phyloP scores from a whole-genome alignment of 305 asterid species.

The Caryopteris hybrid region DNA sequence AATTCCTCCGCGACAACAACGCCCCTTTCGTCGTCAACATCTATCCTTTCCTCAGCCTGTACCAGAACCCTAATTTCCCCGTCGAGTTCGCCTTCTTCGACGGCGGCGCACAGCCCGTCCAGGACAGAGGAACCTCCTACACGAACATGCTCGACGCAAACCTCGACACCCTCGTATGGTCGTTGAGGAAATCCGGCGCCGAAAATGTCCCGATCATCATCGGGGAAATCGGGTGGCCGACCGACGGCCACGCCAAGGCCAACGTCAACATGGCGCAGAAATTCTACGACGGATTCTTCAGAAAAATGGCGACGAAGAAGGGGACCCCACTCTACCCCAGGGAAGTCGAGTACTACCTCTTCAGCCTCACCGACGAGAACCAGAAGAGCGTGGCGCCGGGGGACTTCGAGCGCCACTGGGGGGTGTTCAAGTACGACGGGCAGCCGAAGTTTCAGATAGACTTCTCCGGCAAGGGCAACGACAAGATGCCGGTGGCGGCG shows the following conservation, averaged over 20 bases:
- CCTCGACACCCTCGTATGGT: slow-evolving; percentile 54
- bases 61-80: slow-evolving; percentile 44
- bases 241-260: slow-evolving; percentile 44
- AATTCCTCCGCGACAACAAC: slow-evolving; percentile 37
- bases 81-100: slow-evolving; percentile 63
- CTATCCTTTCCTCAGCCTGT: slow-evolving; percentile 70
- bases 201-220: slow-evolving; percentile 33
- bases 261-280: slow-evolving; percentile 34
- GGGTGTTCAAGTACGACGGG: slow-evolving; percentile 56
- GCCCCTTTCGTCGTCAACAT: slow-evolving; percentile 70
- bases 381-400: slow-evolving; percentile 60
- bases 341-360: slow-evolving; percentile 45
- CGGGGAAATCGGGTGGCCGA: slow-evolving; percentile 87
- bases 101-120: slow-evolving; percentile 36
- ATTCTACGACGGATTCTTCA: slow-evolving; percentile 55
- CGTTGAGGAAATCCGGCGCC: slow-evolving; percentile 36
- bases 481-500: slow-evolving; percentile 43
- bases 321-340: slow-evolving; percentile 54
- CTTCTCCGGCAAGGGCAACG: slow-evolving; percentile 40
- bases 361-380: slow-evolving; percentile 65
- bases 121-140: slow-evolving; percentile 40
- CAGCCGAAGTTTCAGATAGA: slow-evolving; percentile 54
- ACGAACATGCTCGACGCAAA: slow-evolving; percentile 65
- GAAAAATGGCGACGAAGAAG: slow-evolving; percentile 46
- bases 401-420: slow-evolving; percentile 78